Evolutionary conservation across 75 land plant species (phyloP).

Genomic region (Isoetes taiwanensis): DNA sequence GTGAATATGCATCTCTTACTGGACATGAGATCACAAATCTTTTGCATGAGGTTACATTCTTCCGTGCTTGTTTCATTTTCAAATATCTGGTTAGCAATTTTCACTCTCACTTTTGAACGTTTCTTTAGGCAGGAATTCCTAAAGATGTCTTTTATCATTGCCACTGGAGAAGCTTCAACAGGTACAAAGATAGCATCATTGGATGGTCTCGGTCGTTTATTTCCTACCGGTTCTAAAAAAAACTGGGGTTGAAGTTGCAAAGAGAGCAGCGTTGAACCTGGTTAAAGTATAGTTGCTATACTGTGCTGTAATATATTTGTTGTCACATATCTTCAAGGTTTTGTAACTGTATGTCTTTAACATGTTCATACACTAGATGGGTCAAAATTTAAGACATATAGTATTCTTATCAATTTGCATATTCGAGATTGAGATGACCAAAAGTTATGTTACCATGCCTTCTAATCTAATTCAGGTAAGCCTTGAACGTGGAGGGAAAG

Average conservation of each 20-base stretch:
- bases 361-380: no score
- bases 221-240: conserved; percentile 18
- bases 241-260: conserved; percentile 18
- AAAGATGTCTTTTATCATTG: conserved; percentile 12
- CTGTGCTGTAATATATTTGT: no score
- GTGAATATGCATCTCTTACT: conserved; percentile 18
- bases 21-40: conserved; percentile 15
- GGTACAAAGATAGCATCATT: conserved; percentile 14
- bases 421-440: no score
- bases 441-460: neutral
- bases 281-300: conserved; percentile 14
- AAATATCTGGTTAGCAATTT: neutral
- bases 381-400: no score
- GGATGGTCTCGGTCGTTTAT: conserved; percentile 14
- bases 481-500: conserved; percentile 26
- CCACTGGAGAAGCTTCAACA: conserved; percentile 13
- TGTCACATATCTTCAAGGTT: no score
- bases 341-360: no score
- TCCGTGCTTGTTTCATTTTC: no score
- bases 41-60: conserved; percentile 7
- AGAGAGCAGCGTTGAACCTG: conserved; percentile 14
- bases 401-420: no score
- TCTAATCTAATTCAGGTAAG: conserved; percentile 1
- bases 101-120: neutral
- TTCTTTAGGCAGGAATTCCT: conserved; percentile 10